These are phyloP conservation scores for Lactifluus hygrophoroides DNA, from an alignment of 768 basidiomycete species.

Conservation along the genomic window DNA sequence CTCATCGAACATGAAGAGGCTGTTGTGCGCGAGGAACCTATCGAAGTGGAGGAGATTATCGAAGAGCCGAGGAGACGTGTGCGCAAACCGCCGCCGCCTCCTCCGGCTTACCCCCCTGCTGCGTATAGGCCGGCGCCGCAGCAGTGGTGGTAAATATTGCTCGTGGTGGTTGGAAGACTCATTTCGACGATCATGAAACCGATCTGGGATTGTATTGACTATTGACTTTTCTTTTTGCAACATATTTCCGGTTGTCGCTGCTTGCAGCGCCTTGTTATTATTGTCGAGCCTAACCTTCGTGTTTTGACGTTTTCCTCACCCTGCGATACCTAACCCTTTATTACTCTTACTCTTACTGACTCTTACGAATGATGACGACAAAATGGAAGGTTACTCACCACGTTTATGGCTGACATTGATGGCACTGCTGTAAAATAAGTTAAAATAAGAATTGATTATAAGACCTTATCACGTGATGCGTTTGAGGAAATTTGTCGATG, in stretches of 20 bases:
- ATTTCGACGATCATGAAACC: slow-evolving; percentile 7
- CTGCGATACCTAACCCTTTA: slow-evolving; percentile 16
- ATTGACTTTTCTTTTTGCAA: slow-evolving; percentile 8
- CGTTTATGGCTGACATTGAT: not conserved
- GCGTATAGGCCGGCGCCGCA: slow-evolving; percentile 22
- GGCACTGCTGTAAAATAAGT: not conserved
- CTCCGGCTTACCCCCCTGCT: slow-evolving; percentile 37
- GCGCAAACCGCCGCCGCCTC: slow-evolving; percentile 37
- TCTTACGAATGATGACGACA: slow-evolving; percentile 19
- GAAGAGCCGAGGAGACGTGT: slow-evolving; percentile 35
- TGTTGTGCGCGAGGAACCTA: slow-evolving; percentile 26
- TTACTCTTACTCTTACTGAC: slow-evolving; percentile 1
- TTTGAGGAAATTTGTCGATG: not conserved
- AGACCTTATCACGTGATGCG: not conserved
- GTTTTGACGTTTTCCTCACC: slow-evolving; percentile 5
- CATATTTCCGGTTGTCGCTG: slow-evolving; percentile 18
- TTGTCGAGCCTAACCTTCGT: slow-evolving; percentile 7
- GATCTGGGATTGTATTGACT: slow-evolving; percentile 19
- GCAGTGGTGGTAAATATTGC: slow-evolving; percentile 18
- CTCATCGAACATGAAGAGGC: slow-evolving; percentile 49
- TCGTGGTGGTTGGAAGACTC: not conserved
- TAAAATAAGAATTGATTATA: not conserved
- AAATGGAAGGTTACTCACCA: slow-evolving; percentile 16
- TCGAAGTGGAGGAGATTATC: slow-evolving; percentile 32
- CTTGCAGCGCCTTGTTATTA: slow-evolving; percentile 10